Evolutionary conservation across 331 rosid genomes (phyloP), one percentile per base, ranked within the genome.

Genomic region (Stylosanthes scabra): DNA sequence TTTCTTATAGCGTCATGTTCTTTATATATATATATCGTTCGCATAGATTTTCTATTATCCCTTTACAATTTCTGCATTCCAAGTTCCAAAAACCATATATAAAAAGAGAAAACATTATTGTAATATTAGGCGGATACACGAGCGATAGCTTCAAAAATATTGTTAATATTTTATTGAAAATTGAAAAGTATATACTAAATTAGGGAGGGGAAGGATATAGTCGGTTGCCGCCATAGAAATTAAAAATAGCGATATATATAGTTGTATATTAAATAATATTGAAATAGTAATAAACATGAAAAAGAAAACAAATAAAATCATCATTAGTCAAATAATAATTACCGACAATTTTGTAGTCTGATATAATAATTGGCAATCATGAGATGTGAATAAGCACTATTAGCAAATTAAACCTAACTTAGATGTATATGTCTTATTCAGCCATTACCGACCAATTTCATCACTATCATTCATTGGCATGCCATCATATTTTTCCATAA

Each of bases 161-260:
- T 20, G 25, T 20, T 20, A 20, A 0, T 29, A 28, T 28, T 28
- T 59, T 15, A 31, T 28, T 25, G 9, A 15, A 29, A 52, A 56
- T 9, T 59, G 58, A 4, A 3, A 31, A 59, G 11, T 31, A 44
- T 9, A 27, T 12, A 14, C 31, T 58, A 11, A 47, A 2, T 14
- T 27, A 55, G 61, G 49, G 46, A 39, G 47, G 76, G 28, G 5
- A 57, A 31, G 80, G 25, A 20, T 20, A 34, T 1, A 57, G 85
- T 60, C 80, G 85, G 83, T 71, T 54, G 87, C 81, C 78, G 81
- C 71, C 81, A 67, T 46, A 31, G n/a, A 34, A 74, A 67, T 75
- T 8, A 44, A 65, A 46, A 54, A 50, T 15, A 20, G 25, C 25
- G 1, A 20, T 20, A 11, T 7, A 29, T 47, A 28, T n/a, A 61